Conservation (phyloP, 2,329 filamentous ascomycete genomes). For the Fusarium humuli region DNA sequence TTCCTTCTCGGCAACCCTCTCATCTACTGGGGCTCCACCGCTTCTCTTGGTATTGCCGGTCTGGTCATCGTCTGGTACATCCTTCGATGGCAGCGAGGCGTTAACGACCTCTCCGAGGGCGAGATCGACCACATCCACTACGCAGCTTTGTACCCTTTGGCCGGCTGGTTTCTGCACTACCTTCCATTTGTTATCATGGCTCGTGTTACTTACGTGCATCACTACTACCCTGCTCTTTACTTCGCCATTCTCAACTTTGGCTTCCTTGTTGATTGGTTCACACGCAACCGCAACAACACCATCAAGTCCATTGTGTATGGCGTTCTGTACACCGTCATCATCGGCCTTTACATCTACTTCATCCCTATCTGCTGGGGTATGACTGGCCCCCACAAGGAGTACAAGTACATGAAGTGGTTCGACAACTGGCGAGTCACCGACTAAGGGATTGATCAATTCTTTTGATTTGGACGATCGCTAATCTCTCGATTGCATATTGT, state of each 20-base stretch:
- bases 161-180: conserved; percentile 97
- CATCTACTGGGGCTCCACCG: conserved; percentile 94
- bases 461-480: conserved; percentile 17
- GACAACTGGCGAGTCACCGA: conserved; percentile 86
- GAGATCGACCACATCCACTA: conserved; percentile 98
- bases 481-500: conserved; percentile 24
- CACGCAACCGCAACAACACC: conserved; percentile 72
- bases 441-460: conserved; percentile 38
- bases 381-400: conserved; percentile 84
- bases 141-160: conserved; percentile 86
- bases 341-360: conserved; percentile 90
- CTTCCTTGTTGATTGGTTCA: conserved; percentile 88
- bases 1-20: conserved; percentile 97
- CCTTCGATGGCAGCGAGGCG: conserved; percentile 95
- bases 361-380: conserved; percentile 97
- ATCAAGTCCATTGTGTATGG: conserved; percentile 78
- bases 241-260: conserved; percentile 92
- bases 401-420: conserved; percentile 95
- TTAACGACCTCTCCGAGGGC: conserved; percentile 78
- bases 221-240: conserved; percentile 98
- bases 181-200: conserved; percentile 97
- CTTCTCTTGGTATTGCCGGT: conserved; percentile 78
- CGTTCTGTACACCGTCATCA: conserved; percentile 76
- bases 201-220: conserved; percentile 98
- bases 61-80: conserved; percentile 84